phyloP scores from a whole-genome alignment of 2,329 filamentous ascomycete species.

The Delphinella strobiligena region DNA sequence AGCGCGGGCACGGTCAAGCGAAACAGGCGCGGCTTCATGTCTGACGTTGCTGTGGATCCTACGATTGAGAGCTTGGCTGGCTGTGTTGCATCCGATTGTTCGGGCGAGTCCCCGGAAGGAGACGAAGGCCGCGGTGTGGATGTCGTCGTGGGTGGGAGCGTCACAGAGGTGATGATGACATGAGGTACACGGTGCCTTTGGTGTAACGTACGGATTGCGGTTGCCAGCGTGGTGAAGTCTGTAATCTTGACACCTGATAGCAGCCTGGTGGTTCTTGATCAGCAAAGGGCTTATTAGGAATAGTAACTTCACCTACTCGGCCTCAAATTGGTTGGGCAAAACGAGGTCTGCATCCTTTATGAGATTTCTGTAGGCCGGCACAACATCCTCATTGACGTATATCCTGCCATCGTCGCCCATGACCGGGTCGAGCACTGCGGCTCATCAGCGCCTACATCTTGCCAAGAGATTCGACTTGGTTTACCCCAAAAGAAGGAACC shows the following conservation, averaged over 20 bases:
- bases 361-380: slow-evolving; percentile 76
- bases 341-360: slow-evolving; percentile 79
- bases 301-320: slow-evolving; percentile 53
- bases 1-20: slow-evolving; percentile 75
- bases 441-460: too few species aligned
- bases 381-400: slow-evolving; percentile 84
- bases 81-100: slow-evolving; percentile 1
- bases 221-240: slow-evolving; percentile 58
- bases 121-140: slow-evolving; percentile 22
- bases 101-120: neutral
- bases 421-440: slow-evolving; percentile 74
- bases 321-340: slow-evolving; percentile 92
- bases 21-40: slow-evolving; percentile 67
- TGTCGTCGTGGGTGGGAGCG: slow-evolving; percentile 44
- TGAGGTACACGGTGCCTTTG: slow-evolving; percentile 58
- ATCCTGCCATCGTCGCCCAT: slow-evolving; percentile 94
- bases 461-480: too few species aligned
- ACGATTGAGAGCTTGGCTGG: slow-evolving; percentile 42
- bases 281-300: slow-evolving; percentile 2
- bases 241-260: slow-evolving; percentile 76
- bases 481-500: slow-evolving; percentile 78
- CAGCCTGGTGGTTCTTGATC: slow-evolving; percentile 39
- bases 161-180: slow-evolving; percentile 84
- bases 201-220: slow-evolving; percentile 69
- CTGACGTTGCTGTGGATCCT: slow-evolving; percentile 58